These are phyloP conservation scores for Oligophagozyma castellii DNA, from an alignment of 1,139 yeast genomes.

Conservation along the genomic window DNA sequence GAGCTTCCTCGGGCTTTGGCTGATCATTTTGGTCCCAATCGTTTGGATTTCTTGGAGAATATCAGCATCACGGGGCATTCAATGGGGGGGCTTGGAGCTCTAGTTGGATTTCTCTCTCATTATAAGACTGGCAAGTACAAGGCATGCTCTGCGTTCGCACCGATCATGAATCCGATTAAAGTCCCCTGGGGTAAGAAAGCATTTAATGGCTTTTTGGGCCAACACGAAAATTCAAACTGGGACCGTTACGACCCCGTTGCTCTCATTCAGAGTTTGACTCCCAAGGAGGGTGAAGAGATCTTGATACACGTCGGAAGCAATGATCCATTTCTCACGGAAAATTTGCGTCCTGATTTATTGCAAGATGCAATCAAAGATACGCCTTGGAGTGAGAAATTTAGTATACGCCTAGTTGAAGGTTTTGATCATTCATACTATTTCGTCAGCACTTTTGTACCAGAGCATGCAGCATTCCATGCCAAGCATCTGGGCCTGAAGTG, in stretches of 20 bases:
- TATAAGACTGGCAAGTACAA: slow-evolving; percentile 41
- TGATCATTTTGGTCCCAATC: slow-evolving; percentile 28
- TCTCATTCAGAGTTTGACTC: slow-evolving; percentile 42
- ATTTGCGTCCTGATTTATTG: slow-evolving; percentile 67
- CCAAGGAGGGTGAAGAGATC: slow-evolving; percentile 32
- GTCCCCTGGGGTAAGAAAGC: slow-evolving; percentile 84
- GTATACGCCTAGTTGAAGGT: slow-evolving; percentile 57
- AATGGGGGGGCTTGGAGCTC: slow-evolving; percentile 96
- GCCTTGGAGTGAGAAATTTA: slow-evolving; percentile 45
- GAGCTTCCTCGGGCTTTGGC: slow-evolving; percentile 41
- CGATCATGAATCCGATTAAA: slow-evolving; percentile 65
- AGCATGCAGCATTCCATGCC: slow-evolving; percentile 82
- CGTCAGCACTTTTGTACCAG: slow-evolving; percentile 65
- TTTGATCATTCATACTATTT: slow-evolving; percentile 89
- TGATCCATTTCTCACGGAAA: slow-evolving; percentile 59
- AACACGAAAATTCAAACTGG: slow-evolving; percentile 42
- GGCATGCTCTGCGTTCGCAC: slow-evolving; percentile 85
- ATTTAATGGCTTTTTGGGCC: slow-evolving; percentile 65
- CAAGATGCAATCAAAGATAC: slow-evolving; percentile 50
- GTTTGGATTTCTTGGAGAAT: slow-evolving; percentile 30
- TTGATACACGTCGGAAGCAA: slow-evolving; percentile 73
- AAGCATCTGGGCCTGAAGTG: slow-evolving; percentile 57
- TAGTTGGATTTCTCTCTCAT: slow-evolving; percentile 59
- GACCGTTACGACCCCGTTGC: slow-evolving; percentile 66
- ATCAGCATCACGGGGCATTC: slow-evolving; percentile 86